Base-by-base conservation (phyloP, 345 rosid species). In the Brassica juncea region DNA sequence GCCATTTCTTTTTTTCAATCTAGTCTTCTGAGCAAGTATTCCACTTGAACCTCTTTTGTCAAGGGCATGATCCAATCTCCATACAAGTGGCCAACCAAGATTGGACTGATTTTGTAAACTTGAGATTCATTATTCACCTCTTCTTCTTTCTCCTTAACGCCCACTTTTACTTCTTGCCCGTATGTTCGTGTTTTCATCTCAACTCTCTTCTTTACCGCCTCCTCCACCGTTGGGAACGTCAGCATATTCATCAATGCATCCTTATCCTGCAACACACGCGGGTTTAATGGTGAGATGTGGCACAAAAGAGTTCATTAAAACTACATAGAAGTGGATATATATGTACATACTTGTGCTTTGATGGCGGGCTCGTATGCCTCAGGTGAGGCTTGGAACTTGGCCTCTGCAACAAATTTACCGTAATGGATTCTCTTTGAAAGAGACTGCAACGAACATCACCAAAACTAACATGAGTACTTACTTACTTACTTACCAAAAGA, bases 391-490 rank as follows among this genome's bases (percentile, higher is more conserved):
- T 30, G 93, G 75, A 86, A 95, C 82, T 93, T 95, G 59, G 96
- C 94, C 76, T 95, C 99, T 2, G 99, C 99, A 2, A 95, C 98
- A 79, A 80, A 93, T 85, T 93, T 93, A 49, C 98, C 98, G 55
- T 95, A 95, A 80, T 93, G 99, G 42, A 95, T 89, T 83, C 99
- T 88, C 88, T 89, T 95, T 15, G 98, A 95, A 54, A 95, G 88
- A 70, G 89, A 88, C 98, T 95, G 88, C 71, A 76, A 76, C n/a
- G 57, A 49, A 49, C 57, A 49, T n/a, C 16, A 14, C 16, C 16
- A 49, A n/a, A 49, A 5, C 16, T 14, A 49, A 49, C 19, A 49
- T 49, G 19, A 49, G 55, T 47, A 44, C 52, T 32, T 32, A 32
- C 35, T 32, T 32, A 47, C 7, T 39, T 39, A 39, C 47, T 39